phyloP scores from a whole-genome alignment of 1,139 yeast species.

The Pichia sp. region DNA sequence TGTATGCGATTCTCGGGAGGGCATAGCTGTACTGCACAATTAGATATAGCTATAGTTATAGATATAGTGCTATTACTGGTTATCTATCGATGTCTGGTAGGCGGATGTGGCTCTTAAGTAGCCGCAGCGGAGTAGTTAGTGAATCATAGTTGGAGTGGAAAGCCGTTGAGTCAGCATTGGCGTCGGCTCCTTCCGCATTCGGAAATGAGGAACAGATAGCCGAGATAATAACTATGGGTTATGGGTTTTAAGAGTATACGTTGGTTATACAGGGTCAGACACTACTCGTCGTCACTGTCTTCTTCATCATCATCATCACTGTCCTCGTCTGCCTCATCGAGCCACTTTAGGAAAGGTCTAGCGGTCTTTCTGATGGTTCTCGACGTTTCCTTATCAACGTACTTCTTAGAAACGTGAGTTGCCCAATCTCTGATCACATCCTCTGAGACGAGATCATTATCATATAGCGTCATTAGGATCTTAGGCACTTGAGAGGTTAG shows the following conservation, averaged over 20 bases:
- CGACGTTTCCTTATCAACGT: slow-evolving; percentile 84
- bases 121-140: too few relatives aligned
- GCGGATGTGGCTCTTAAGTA: too few relatives aligned
- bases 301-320: slow-evolving; percentile 32
- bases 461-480: slow-evolving; percentile 73
- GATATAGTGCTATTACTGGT: too few relatives aligned
- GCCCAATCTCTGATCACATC: slow-evolving; percentile 83
- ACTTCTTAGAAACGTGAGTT: slow-evolving; percentile 85
- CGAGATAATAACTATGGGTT: too few relatives aligned
- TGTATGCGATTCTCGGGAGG: background rate
- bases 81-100: too few relatives aligned
- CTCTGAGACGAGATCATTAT: slow-evolving; percentile 77
- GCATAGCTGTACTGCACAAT: background rate
- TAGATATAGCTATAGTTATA: background rate
- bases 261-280: too few relatives aligned
- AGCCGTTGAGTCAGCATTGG: too few relatives aligned
- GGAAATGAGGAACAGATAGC: too few relatives aligned
- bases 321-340: slow-evolving; percentile 88
- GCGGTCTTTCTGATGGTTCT: slow-evolving; percentile 96
- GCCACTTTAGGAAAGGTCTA: slow-evolving; percentile 91
- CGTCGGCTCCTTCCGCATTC: too few relatives aligned
- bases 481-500: slow-evolving; percentile 71
- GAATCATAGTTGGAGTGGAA: too few relatives aligned
- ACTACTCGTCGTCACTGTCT: background rate
- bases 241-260: too few relatives aligned